Evolutionary conservation across 73 alveolate species (phyloP).

Genomic region (Paramecium pentaurelia): DNA sequence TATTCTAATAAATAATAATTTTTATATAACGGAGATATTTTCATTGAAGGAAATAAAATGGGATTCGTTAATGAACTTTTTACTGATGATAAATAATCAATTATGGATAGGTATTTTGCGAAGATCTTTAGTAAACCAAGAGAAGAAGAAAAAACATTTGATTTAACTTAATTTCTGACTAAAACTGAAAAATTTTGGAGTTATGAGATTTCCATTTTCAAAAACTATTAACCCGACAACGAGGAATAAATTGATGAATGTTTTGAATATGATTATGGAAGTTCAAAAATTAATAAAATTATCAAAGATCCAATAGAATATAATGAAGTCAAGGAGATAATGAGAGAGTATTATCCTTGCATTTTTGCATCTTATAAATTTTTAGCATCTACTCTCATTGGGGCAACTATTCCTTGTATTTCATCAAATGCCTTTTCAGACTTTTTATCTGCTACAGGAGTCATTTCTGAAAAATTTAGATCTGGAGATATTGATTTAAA

Average conservation of each 20-base stretch:
- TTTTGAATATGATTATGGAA: conserved; percentile 80
- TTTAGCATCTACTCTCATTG: neutral
- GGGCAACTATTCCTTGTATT: conserved; percentile 43
- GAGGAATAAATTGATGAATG: conserved; percentile 73
- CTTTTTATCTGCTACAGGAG: neutral
- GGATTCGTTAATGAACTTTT: conserved; percentile 29
- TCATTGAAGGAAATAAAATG: conserved; percentile 20
- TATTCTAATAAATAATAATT: neutral
- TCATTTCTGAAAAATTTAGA: conserved; percentile 28
- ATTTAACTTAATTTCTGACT: conserved; percentile 23
- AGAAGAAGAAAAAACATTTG: conserved; percentile 43
- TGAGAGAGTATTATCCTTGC: conserved; percentile 42
- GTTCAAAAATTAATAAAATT: conserved; percentile 60
- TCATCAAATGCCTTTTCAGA: conserved; percentile 41
- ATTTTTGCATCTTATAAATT: neutral
- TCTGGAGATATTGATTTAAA: conserved; percentile 58
- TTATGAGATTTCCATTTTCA: conserved; percentile 69
- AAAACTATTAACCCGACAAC: conserved; percentile 70
- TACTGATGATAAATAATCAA: neutral
- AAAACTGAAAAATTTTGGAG: conserved; percentile 38
- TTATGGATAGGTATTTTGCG: conserved; percentile 37
- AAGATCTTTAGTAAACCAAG: conserved; percentile 39
- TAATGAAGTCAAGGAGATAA: conserved; percentile 47
- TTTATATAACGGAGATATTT: conserved; percentile 44
- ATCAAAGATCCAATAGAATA: conserved; percentile 38